phyloP scores from a whole-genome alignment of 441 rosid genomes.

The Brassica balearica region DNA sequence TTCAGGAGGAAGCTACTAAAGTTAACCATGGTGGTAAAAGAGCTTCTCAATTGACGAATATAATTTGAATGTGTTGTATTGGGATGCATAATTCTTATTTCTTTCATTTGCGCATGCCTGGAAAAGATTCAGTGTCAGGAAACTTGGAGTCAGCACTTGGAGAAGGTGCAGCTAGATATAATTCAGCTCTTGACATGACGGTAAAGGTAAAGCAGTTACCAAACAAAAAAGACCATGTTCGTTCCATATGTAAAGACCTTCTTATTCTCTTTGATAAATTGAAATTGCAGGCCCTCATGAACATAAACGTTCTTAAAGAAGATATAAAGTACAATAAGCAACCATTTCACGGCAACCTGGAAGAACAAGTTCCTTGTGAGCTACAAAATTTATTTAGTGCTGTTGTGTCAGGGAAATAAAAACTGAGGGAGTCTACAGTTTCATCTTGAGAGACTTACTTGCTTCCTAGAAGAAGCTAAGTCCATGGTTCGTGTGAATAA shows the following conservation, averaged over 20 bases:
- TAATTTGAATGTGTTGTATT: no score
- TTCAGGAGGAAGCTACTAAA: no score
- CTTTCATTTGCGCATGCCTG: background rate
- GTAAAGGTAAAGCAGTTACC: slow-evolving; percentile 23
- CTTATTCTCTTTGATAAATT: background rate
- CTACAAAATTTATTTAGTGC: no score
- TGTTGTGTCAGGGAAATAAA: no score
- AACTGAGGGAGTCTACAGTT: no score
- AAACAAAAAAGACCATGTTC: no score
- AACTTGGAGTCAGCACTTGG: background rate
- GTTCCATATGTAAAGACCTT: background rate
- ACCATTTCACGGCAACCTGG: background rate
- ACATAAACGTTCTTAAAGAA: slow-evolving; percentile 15
- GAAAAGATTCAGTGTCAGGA: background rate
- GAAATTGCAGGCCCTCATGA: slow-evolving; percentile 28
- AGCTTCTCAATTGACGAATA: background rate
- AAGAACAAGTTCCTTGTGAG: background rate
- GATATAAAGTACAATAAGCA: background rate
- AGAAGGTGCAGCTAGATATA: no score
- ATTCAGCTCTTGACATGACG: slow-evolving; percentile 21
- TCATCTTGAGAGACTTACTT: no score
- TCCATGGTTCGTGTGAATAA: no score
- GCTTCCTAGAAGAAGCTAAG: no score
- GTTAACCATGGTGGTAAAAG: background rate
- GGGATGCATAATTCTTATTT: background rate